phyloP scores from a whole-genome alignment of 163 green algal species.

The Chlamydomonas reinhardtii region DNA sequence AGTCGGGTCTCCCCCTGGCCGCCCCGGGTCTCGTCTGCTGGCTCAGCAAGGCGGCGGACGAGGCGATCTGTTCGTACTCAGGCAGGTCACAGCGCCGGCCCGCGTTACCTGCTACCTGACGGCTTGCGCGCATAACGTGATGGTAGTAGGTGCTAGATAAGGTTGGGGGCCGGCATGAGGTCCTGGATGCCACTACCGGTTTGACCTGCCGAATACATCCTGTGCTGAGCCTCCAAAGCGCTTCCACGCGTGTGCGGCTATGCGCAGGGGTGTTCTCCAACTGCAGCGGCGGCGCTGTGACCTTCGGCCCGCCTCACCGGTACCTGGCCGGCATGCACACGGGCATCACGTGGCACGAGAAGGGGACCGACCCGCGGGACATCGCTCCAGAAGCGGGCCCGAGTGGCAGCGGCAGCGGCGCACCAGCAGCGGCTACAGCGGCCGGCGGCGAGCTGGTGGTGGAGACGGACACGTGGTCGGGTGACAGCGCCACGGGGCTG shows the following conservation, averaged over 20 bases:
- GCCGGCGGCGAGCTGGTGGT: background rate
- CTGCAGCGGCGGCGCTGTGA: slow-evolving; percentile 11
- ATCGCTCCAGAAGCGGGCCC: background rate
- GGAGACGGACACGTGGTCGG: slow-evolving; percentile 10
- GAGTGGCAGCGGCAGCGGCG: background rate
- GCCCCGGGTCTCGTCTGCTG: slow-evolving; percentile 2
- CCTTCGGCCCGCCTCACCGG: too few species aligned
- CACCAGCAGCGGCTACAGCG: slow-evolving; percentile 8
- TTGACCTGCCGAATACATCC: background rate
- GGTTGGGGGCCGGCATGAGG: too few species aligned
- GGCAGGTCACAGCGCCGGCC: background rate
- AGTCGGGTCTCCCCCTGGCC: slow-evolving; percentile 1
- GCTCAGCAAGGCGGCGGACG: background rate
- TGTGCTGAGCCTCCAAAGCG: background rate
- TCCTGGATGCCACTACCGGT: too few species aligned
- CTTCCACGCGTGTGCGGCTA: background rate
- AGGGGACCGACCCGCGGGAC: background rate
- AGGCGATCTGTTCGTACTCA: slow-evolving; percentile 17
- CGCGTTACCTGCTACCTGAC: background rate
- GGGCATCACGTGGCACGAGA: slow-evolving; percentile 1
- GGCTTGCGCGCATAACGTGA: too few species aligned
- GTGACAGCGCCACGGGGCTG: background rate
- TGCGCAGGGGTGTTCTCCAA: background rate
- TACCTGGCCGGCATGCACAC: slow-evolving; percentile 21
- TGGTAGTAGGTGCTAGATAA: too few species aligned